phyloP scores from a whole-genome alignment of 2,329 filamentous ascomycete species.

The Sclerotinia glacialis region DNA sequence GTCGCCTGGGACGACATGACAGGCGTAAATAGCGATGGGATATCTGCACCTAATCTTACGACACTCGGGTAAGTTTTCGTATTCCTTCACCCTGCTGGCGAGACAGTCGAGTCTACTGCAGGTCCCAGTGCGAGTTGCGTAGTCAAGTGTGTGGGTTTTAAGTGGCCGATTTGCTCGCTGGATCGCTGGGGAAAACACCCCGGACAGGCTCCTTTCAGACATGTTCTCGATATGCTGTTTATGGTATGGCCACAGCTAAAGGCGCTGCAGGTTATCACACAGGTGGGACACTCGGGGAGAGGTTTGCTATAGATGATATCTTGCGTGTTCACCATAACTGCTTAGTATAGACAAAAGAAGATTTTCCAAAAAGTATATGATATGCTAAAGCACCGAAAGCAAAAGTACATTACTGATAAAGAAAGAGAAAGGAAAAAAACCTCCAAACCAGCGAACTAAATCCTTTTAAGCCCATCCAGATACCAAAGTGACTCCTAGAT shows the following conservation, averaged over 20 bases:
- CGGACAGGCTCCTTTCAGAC: too few relatives aligned
- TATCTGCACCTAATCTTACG: too few relatives aligned
- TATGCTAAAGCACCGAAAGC: background rate
- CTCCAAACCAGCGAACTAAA: background rate
- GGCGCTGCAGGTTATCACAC: accelerated
- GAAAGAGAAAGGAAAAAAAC: too few relatives aligned
- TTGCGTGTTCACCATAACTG: background rate
- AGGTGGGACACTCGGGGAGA: background rate
- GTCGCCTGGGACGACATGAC: too few relatives aligned
- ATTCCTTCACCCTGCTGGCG: too few relatives aligned
- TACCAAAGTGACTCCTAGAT: background rate
- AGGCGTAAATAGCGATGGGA: too few relatives aligned
- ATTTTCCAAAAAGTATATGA: background rate
- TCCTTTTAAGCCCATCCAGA: background rate
- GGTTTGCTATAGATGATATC: background rate
- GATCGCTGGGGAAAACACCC: too few relatives aligned
- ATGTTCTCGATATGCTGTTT: background rate
- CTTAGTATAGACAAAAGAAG: background rate
- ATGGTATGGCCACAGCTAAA: background rate
- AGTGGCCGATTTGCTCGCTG: too few relatives aligned
- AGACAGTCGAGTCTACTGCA: too few relatives aligned
- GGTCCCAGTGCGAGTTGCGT: too few relatives aligned
- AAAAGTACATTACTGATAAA: background rate
- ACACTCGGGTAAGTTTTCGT: too few relatives aligned
- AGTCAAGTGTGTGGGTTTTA: too few relatives aligned